Percentiles rank a stretch among this genome's conserved stretches.
Conservation (phyloP, 2,329 filamentous ascomycete species). For the Fragosphaeria purpurea region DNA sequence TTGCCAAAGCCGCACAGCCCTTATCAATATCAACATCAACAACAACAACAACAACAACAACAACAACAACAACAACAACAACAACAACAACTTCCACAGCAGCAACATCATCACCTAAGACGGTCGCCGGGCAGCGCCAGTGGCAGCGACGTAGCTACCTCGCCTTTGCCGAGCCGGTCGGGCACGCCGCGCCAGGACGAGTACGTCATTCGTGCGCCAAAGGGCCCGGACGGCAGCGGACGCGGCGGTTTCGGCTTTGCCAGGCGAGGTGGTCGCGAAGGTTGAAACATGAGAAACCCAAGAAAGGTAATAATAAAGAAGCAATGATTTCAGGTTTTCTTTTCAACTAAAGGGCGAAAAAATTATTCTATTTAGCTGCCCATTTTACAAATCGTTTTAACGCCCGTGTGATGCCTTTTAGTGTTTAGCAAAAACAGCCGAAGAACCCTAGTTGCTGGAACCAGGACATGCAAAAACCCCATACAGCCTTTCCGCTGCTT, state of each 20-base stretch:
- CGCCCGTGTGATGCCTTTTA: no score
- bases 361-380: no score
- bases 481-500: background rate
- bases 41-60: conserved; percentile 8
- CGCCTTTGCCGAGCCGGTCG: conserved; percentile 27
- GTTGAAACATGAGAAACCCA: conserved; percentile 10
- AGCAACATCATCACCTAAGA: no score
- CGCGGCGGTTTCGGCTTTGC: conserved; percentile 71
- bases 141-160: conserved; percentile 9
- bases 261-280: conserved; percentile 44
- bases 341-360: no score
- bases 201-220: conserved; percentile 61
- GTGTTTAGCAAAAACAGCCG: no score
- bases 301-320: no score
- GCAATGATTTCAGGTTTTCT: no score
- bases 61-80: conserved; percentile 27
- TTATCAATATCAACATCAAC: conserved; percentile 24
- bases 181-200: conserved; percentile 48
- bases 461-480: no score
- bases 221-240: conserved; percentile 67
- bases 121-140: conserved; percentile 19
- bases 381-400: no score
- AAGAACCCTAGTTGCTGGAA: no score
- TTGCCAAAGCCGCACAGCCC: conserved; percentile 46
- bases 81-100: background rate